Percentiles rank a stretch among this genome's conserved stretches.
These are phyloP conservation scores for Alternaria infectoria DNA, from an alignment of 2,329 filamentous ascomycete species.

Conservation along the genomic window DNA sequence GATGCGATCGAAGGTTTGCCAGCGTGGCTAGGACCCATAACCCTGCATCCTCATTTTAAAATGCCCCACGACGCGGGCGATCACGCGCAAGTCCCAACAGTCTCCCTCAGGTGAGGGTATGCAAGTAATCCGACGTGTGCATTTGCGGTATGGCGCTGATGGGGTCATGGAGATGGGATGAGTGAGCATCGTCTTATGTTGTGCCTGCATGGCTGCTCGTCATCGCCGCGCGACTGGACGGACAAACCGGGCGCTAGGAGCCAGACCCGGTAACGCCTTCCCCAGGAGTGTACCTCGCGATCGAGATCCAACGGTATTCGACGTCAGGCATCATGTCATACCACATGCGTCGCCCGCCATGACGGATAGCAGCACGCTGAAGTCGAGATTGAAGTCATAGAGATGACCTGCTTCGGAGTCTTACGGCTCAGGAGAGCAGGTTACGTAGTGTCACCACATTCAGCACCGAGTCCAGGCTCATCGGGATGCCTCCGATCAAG, in stretches of 20 bases:
- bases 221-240: background rate
- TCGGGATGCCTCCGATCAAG: background rate
- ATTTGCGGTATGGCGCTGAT: slow-evolving; percentile 5
- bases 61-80: slow-evolving; percentile 6
- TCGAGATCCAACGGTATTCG: background rate
- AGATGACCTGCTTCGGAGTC: background rate
- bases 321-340: slow-evolving; percentile 2
- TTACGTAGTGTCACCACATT: background rate
- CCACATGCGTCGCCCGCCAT: background rate
- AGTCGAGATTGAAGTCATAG: background rate
- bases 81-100: slow-evolving; percentile 6
- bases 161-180: slow-evolving; percentile 22
- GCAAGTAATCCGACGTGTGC: slow-evolving; percentile 6
- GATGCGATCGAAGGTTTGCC: slow-evolving; percentile 17
- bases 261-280: slow-evolving; percentile 3
- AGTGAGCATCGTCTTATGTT: slow-evolving; percentile 11
- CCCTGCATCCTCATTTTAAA: slow-evolving; percentile 21
- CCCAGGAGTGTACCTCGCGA: background rate
- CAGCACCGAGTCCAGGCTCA: background rate
- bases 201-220: slow-evolving; percentile 6
- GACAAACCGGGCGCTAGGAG: slow-evolving; percentile 6
- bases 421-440: background rate
- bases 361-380: background rate
- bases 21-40: slow-evolving; percentile 22
- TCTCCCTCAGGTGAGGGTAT: slow-evolving; percentile 4